Percentiles rank a stretch among this genome's conserved stretches.
phyloP scores from a whole-genome alignment of 257 asterid species.

The Plantago major region DNA sequence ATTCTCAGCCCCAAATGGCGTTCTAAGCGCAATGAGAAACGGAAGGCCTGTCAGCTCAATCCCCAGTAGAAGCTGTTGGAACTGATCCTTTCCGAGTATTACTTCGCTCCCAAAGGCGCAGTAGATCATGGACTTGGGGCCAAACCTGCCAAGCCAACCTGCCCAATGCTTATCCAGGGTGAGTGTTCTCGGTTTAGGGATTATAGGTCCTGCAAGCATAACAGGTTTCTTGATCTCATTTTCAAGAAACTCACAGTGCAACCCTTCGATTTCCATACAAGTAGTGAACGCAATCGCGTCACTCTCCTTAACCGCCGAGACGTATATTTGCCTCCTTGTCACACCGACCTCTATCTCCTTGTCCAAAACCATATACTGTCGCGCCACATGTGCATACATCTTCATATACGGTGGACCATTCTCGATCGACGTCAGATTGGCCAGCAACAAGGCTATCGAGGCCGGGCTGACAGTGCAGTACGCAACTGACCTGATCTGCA shows the following conservation, averaged over 20 bases:
- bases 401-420: slow-evolving; percentile 25
- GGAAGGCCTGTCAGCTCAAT: slow-evolving; percentile 36
- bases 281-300: slow-evolving; percentile 40
- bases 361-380: neutral
- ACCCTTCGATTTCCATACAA: slow-evolving; percentile 34
- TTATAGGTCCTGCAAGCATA: slow-evolving; percentile 31
- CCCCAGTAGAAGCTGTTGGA: slow-evolving; percentile 29
- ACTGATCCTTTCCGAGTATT: slow-evolving; percentile 24
- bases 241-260: slow-evolving; percentile 22
- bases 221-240: slow-evolving; percentile 25
- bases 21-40: slow-evolving; percentile 29
- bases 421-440: slow-evolving; percentile 2
- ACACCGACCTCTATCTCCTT: slow-evolving; percentile 12
- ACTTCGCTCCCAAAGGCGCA: slow-evolving; percentile 51
- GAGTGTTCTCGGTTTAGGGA: slow-evolving; percentile 15
- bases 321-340: slow-evolving; percentile 14
- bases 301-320: slow-evolving; percentile 15
- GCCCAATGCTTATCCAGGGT: slow-evolving; percentile 23
- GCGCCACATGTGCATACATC: slow-evolving; percentile 20
- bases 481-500: slow-evolving; percentile 35
- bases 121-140: slow-evolving; percentile 26
- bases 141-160: slow-evolving; percentile 25
- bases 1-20: slow-evolving; percentile 27
- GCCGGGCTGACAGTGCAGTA: slow-evolving; percentile 32
- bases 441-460: slow-evolving; percentile 26